phyloP scores from a whole-genome alignment of 768 basidiomycete genomes.

The Tylopilus cervinicoccineus region DNA sequence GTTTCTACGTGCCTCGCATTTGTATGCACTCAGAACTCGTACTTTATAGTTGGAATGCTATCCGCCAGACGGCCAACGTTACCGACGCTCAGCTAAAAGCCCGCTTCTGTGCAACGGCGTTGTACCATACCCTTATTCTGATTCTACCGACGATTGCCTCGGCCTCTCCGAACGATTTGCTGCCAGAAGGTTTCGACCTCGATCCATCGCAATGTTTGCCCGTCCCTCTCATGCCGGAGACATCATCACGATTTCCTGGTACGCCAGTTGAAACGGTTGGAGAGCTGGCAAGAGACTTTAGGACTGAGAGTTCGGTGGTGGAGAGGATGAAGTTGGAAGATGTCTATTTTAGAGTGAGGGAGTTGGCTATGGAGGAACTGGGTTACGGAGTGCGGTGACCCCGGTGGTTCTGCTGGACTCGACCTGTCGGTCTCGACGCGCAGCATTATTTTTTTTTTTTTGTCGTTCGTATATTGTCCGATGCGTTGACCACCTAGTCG shows the following conservation, averaged over 20 bases:
- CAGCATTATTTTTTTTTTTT: background rate
- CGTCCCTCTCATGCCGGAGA: conserved; percentile 55
- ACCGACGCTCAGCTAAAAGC: conserved; percentile 74
- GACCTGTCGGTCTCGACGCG: no score
- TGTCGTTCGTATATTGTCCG: no score
- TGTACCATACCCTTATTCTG: conserved; percentile 61
- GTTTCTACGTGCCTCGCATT: conserved; percentile 22
- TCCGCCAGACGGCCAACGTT: conserved; percentile 69
- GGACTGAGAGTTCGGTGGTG: conserved; percentile 55
- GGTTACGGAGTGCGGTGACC: conserved; percentile 31
- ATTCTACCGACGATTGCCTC: conserved; percentile 36
- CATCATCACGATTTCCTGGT: conserved; percentile 71
- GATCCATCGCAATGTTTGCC: conserved; percentile 55
- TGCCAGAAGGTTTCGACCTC: conserved; percentile 48
- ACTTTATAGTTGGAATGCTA: conserved; percentile 63
- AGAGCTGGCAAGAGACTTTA: conserved; percentile 56
- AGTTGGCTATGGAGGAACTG: conserved; percentile 53
- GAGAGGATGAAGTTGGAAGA: conserved; percentile 53
- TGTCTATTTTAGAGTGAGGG: conserved; percentile 57
- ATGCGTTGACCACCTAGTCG: background rate
- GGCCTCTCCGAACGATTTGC: conserved; percentile 26
- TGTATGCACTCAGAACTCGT: background rate
- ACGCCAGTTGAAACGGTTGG: conserved; percentile 64
- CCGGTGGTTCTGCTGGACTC: background rate
- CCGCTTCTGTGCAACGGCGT: conserved; percentile 68